Percentiles rank a stretch among this genome's conserved stretches.
phyloP scores from a whole-genome alignment of 352 stramenopile species.

The Globisporangium polare region DNA sequence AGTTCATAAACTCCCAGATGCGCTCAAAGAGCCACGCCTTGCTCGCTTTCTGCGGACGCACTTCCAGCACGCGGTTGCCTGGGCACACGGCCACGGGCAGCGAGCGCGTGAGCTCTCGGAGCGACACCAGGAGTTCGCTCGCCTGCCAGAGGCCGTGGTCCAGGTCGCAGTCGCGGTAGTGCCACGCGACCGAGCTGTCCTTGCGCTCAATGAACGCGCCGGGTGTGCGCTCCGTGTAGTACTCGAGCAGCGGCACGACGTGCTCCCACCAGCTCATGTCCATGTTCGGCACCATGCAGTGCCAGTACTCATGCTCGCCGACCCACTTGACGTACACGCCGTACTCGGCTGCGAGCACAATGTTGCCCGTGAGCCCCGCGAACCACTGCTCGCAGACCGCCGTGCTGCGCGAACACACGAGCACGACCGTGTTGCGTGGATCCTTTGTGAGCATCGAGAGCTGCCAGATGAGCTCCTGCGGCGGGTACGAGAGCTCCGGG shows the following conservation, averaged over 20 bases:
- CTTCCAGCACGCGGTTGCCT: slow-evolving; percentile 71
- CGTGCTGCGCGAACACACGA: slow-evolving; percentile 66
- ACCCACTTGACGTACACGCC: slow-evolving; percentile 81
- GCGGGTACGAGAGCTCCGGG: slow-evolving; percentile 81
- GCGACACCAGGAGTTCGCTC: slow-evolving; percentile 80
- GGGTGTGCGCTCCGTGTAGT: slow-evolving; percentile 82
- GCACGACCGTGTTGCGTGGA: slow-evolving; percentile 68
- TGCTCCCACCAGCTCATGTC: slow-evolving; percentile 79
- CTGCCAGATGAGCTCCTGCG: slow-evolving; percentile 80
- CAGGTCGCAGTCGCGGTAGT: slow-evolving; percentile 87
- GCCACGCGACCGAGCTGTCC: slow-evolving; percentile 85
- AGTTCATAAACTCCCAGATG: slow-evolving; percentile 87
- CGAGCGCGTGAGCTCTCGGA: slow-evolving; percentile 71
- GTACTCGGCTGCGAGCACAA: slow-evolving; percentile 77
- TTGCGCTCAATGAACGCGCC: slow-evolving; percentile 84
- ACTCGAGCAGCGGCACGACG: slow-evolving; percentile 71
- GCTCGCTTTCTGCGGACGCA: slow-evolving; percentile 77
- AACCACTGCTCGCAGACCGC: slow-evolving; percentile 82
- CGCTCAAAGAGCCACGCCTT: slow-evolving; percentile 77
- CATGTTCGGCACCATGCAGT: slow-evolving; percentile 80
- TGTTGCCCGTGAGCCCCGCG: slow-evolving; percentile 46
- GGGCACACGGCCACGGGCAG: slow-evolving; percentile 72
- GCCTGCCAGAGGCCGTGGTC: slow-evolving; percentile 88
- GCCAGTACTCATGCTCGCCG: slow-evolving; percentile 54
- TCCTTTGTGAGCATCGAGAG: slow-evolving; percentile 80